Conservation (phyloP, 192 early-diverging fungal species). For the Entomortierella parvispora region DNA sequence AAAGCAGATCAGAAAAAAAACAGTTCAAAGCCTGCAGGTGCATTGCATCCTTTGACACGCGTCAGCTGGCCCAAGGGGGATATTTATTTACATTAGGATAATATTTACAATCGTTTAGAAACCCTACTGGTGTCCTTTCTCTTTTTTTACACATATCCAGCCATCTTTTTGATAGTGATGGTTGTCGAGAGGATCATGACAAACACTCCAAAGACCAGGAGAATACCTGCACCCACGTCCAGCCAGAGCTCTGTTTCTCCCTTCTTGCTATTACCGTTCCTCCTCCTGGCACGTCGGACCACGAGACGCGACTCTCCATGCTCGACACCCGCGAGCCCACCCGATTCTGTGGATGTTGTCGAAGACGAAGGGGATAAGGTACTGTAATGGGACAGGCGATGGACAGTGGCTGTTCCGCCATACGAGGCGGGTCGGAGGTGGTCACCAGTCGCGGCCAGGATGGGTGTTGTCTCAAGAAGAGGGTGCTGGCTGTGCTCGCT, state of each 20-base stretch:
- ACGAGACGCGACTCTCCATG: not conserved
- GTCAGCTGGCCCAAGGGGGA: no score
- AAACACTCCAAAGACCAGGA: constrained; percentile 56
- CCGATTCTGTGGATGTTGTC: not conserved
- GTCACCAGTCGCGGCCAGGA: not conserved
- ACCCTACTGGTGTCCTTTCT: no score
- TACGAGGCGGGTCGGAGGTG: not conserved
- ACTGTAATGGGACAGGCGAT: constrained; percentile 1
- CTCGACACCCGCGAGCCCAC: not conserved
- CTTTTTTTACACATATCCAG: constrained; percentile 4
- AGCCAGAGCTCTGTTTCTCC: constrained; percentile 45
- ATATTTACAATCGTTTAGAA: no score
- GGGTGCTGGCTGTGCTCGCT: no score
- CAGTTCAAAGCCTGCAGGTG: no score
- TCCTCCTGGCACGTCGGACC: not conserved
- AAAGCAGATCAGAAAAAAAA: no score
- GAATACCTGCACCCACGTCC: constrained; percentile 48
- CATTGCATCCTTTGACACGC: no score
- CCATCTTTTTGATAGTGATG: constrained; percentile 31
- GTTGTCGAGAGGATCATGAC: constrained; percentile 55
- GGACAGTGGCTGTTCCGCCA: not conserved
- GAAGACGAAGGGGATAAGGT: constrained; percentile 1
- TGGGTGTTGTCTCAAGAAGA: not conserved
- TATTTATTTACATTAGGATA: no score
- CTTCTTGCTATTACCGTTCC: not conserved